Base-by-base conservation (phyloP, 768 basidiomycete genomes). In the Tylopilus vinaceipallidus region DNA sequence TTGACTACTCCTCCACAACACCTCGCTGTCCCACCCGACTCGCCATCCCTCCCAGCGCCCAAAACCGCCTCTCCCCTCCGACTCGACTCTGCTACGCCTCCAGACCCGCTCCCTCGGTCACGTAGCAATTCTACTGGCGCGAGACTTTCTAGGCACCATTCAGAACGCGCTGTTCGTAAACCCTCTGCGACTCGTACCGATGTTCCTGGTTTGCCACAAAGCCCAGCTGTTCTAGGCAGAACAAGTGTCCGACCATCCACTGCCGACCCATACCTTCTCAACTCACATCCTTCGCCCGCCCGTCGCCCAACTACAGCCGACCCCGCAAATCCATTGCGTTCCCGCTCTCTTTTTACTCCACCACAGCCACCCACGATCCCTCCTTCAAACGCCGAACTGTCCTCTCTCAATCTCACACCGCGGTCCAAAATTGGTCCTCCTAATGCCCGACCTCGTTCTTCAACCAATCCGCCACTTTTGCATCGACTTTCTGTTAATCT, bases 401-500 rank as follows among this genome's bases (percentile, higher is more conserved):
- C 32, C 20, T 20, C 45, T 20, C 10, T 30, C 35, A 54, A 50
- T 48, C 33, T 51, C 29, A 41, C 29, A 33, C 38, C 41, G 27
- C 50, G 53, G 55, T 49, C 47, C 56, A 51, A 63, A 45, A 54
- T 49, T 39, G 61, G 64, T 49, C 60, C 70, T 49, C 66, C 66
- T 19, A 73, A 75, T 69, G 17, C 71, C 40, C 71, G 75, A 36
- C 72, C 72, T 41, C 75, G 77, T 37, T 71, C 77, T 33, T 68
- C 80, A 29, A 86, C 86, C 19, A 88, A 84, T 53, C 84, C 88
- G 4, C 83, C 86, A 17, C 68, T 88, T 44, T 63, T 89, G 33
- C 84, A 83, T 62, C 81, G 88, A 36, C 67, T 88, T 54, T 89
- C 86, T 9, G 68, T 86, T 53, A 83, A 80, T 56, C 67, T 86